These are phyloP conservation scores for Boeremia lycopersici DNA, from an alignment of 2,329 filamentous ascomycete species.

Conservation along the genomic window DNA sequence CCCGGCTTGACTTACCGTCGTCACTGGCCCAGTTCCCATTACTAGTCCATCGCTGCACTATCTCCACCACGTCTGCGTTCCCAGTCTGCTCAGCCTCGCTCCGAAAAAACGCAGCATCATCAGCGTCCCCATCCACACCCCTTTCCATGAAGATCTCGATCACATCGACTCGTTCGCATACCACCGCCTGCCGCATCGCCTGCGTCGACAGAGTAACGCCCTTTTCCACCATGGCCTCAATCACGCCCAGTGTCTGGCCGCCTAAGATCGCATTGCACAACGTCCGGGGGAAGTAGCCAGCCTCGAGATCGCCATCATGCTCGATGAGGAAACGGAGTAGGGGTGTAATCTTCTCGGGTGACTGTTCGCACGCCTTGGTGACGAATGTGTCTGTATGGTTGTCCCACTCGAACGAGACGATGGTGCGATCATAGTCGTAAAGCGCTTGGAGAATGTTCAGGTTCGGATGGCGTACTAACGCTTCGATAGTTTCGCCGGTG, in stretches of 20 bases:
- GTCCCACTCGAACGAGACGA: slow-evolving; percentile 13
- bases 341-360: slow-evolving; percentile 10
- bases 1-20: too few relatives aligned
- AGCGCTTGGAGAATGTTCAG: slow-evolving; percentile 11
- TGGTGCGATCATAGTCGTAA: slow-evolving; percentile 9
- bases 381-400: slow-evolving; percentile 11
- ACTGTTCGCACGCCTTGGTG: slow-evolving; percentile 17
- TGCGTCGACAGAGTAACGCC: not conserved
- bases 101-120: slow-evolving; percentile 1
- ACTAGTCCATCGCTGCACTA: not conserved
- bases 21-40: not conserved
- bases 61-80: slow-evolving; percentile 1
- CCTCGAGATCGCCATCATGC: slow-evolving; percentile 11
- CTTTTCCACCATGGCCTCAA: slow-evolving; percentile 14
- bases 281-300: not conserved
- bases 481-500: not conserved
- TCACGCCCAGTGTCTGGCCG: slow-evolving; percentile 4
- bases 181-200: slow-evolving; percentile 9
- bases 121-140: not conserved
- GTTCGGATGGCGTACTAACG: slow-evolving; percentile 4
- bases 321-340: slow-evolving; percentile 11
- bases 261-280: slow-evolving; percentile 5
- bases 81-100: slow-evolving; percentile 8
- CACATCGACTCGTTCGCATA: slow-evolving; percentile 10
- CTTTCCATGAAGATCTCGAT: slow-evolving; percentile 4